Percentiles rank a stretch among this genome's conserved stretches.
Evolutionary conservation across 768 basidiomycete species (phyloP).

Genomic region (Macrocybe gigantea): DNA sequence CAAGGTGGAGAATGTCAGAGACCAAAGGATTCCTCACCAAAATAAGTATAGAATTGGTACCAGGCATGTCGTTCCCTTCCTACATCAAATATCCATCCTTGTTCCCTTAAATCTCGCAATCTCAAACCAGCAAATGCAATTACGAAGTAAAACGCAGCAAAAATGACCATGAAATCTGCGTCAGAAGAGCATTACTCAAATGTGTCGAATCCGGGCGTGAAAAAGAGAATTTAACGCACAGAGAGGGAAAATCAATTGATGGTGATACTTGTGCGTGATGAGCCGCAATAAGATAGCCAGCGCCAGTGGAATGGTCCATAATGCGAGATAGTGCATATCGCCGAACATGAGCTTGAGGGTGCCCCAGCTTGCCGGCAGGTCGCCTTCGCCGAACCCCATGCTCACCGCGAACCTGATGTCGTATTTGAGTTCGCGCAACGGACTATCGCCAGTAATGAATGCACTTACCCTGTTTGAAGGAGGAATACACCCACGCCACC

Average conservation of each 20-base stretch:
- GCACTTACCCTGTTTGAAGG: constrained; percentile 73
- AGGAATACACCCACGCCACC: constrained; percentile 96
- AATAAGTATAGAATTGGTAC: constrained; percentile 85
- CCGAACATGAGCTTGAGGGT: constrained; percentile 67
- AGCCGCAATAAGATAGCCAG: constrained; percentile 74
- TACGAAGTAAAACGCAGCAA: constrained; percentile 77
- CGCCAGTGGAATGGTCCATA: constrained; percentile 77
- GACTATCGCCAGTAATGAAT: not conserved
- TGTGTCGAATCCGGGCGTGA: not conserved
- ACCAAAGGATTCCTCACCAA: constrained; percentile 42
- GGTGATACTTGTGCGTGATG: constrained; percentile 74
- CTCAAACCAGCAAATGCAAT: constrained; percentile 59
- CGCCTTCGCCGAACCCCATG: constrained; percentile 75
- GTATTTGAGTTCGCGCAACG: not conserved
- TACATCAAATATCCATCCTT: constrained; percentile 88
- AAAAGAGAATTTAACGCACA: constrained; percentile 42
- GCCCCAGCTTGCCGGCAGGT: constrained; percentile 60
- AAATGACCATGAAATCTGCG: constrained; percentile 76
- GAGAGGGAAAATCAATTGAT: constrained; percentile 88
- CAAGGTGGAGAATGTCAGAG: not conserved
- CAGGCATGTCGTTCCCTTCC: constrained; percentile 38
- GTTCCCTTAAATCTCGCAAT: constrained; percentile 48
- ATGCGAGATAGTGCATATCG: constrained; percentile 50
- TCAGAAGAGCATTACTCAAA: too few species aligned
- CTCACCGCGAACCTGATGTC: constrained; percentile 69